Evolutionary conservation across 139 green algal species (phyloP).

Genomic region (Chlorella sp.): DNA sequence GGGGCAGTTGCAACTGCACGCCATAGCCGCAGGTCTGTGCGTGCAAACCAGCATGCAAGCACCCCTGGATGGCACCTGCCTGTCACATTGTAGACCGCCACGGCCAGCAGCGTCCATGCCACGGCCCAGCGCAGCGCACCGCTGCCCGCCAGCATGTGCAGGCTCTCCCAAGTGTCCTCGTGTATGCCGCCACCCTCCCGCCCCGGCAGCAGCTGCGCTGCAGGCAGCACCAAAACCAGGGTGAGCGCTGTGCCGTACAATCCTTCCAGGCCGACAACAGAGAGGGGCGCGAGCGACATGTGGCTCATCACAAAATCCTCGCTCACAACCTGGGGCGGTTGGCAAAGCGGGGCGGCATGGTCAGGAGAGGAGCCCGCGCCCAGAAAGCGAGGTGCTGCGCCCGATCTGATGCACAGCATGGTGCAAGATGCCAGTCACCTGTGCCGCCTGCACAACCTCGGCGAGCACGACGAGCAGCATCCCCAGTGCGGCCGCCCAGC

Average conservation of each 20-base stretch:
- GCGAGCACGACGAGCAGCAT: slow-evolving; percentile 67
- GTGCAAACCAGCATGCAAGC: too few species aligned
- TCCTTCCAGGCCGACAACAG: slow-evolving; percentile 49
- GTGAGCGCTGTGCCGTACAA: slow-evolving; percentile 57
- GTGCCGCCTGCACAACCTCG: slow-evolving; percentile 64
- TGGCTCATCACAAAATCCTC: slow-evolving; percentile 70
- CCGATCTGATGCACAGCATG: neutral
- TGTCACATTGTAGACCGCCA: slow-evolving; percentile 75
- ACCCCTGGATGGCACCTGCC: neutral
- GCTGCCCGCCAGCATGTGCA: slow-evolving; percentile 57
- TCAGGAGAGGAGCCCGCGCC: neutral
- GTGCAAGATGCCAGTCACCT: slow-evolving; percentile 18
- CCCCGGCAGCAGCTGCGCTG: slow-evolving; percentile 55
- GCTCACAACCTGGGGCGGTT: slow-evolving; percentile 47
- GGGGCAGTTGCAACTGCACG: too few species aligned
- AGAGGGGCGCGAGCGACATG: neutral
- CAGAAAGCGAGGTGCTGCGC: neutral
- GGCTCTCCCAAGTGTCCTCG: slow-evolving; percentile 80
- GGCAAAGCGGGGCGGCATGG: neutral
- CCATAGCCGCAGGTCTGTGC: too few species aligned
- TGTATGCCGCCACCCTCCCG: slow-evolving; percentile 81
- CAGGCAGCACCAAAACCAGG: slow-evolving; percentile 54
- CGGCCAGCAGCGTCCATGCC: slow-evolving; percentile 62
- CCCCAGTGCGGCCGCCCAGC: slow-evolving; percentile 48
- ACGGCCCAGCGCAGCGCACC: slow-evolving; percentile 50